A percentile compares a stretch with the other conserved stretches of the same genome.
Evolutionary conservation across 1,139 yeast species (phyloP).

Genomic region (Geotrichum fermentans): DNA sequence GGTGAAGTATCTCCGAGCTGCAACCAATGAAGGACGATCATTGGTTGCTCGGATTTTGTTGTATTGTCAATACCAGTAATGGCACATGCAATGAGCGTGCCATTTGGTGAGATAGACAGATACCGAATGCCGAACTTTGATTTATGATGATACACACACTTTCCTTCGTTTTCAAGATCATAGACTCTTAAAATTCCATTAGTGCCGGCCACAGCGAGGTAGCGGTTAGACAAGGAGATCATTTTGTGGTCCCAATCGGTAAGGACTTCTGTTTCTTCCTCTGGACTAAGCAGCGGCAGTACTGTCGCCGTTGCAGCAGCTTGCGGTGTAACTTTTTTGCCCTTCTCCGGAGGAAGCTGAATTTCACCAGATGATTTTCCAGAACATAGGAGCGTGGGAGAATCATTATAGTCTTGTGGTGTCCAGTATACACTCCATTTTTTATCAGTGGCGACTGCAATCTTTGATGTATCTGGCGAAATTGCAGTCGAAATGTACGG

Average conservation of each 20-base stretch:
- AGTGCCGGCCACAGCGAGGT: constrained; percentile 67
- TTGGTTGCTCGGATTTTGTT: constrained; percentile 71
- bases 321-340: constrained; percentile 14
- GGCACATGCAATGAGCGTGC: constrained; percentile 68
- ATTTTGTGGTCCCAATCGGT: constrained; percentile 59
- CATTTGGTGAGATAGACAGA: constrained; percentile 62
- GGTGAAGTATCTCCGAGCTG: constrained; percentile 19
- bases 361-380: constrained; percentile 63
- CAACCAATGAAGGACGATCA: constrained; percentile 59
- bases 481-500: constrained; percentile 55
- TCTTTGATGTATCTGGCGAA: constrained; percentile 54
- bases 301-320: constrained; percentile 1
- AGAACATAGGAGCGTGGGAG: constrained; percentile 59
- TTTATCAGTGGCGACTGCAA: constrained; percentile 61
- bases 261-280: constrained; percentile 26
- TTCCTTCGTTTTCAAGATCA: constrained; percentile 54
- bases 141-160: constrained; percentile 61
- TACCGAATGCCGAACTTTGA: constrained; percentile 77
- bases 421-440: constrained; percentile 70
- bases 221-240: constrained; percentile 59
- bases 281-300: constrained; percentile 20
- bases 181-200: constrained; percentile 64
- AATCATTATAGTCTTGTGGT: constrained; percentile 40
- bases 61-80: constrained; percentile 72
- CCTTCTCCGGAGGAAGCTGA: constrained; percentile 19